Evolutionary conservation across 257 asterid genomes (phyloP), one percentile per base, ranked within the genome.

Genomic region (Lantana camara): DNA sequence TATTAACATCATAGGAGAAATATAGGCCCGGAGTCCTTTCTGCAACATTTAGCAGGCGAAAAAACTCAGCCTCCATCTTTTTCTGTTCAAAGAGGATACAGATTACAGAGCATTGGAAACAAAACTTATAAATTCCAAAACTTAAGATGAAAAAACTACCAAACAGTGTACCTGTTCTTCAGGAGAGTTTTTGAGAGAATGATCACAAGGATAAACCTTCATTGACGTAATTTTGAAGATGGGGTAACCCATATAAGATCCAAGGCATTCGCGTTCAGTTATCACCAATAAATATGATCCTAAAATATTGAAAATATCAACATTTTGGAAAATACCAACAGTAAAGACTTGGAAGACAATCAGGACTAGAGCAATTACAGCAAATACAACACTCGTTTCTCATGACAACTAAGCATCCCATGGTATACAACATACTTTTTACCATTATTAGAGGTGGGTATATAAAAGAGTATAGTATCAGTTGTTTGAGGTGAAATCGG

Each of bases 1-100:
- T 77, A 78, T 95, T 95, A 74, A 88, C 96, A 67, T 95, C 95
- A 70, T 95, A 88, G 53, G 99, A 95, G 80, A 91, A 95, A 76
- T 82, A 95, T 59, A 95, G 84, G 58, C 97, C 97, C 64, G 77
- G 83, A 73, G 85, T 85, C 80, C 69, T 77, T 87, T 90, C 97
- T 69, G 96, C 94, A 74, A 91, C 87, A 74, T 75, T 84, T 64
- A 95, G 87, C 80, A 95, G 76, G 78, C 84, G 83, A 51, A 85
- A 79, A 88, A 91, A 88, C 86, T 88, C 96, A 59, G 76, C 75
- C 82, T 95, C 98, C 96, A 78, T 80, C 77, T 81, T 88, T 82
- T 86, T 95, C 98, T 95, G 98, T 66, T 58, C 80, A 73, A 58
- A 69, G 56, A 77, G 52, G 69, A 58, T 46, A 34, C 21, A 68